Evolutionary conservation across 805 yeast species (phyloP).

Genomic region (Teunomyces atbi): DNA sequence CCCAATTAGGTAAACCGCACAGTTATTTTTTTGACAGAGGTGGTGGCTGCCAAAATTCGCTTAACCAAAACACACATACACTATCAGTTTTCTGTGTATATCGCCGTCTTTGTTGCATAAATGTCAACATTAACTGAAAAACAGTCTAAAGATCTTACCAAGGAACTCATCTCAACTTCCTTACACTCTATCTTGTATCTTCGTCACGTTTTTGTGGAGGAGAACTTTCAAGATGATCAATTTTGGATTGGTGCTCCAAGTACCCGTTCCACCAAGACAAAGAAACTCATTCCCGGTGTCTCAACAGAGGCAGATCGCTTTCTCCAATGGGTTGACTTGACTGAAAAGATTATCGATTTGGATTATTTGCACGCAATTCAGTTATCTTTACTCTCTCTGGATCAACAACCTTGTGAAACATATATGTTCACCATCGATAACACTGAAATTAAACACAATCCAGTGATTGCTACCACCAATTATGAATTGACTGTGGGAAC

Average conservation of each 20-base stretch:
- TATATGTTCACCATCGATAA: slow-evolving; percentile 52
- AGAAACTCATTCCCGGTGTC: slow-evolving; percentile 47
- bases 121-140: not conserved
- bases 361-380: slow-evolving; percentile 45
- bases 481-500: not conserved
- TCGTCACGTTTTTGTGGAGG: slow-evolving; percentile 4
- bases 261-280: slow-evolving; percentile 28
- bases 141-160: not conserved
- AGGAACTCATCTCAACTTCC: not conserved
- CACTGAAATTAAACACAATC: slow-evolving; percentile 7
- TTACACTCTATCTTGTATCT: slow-evolving; percentile 1
- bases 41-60: slow-evolving; percentile 3
- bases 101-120: not conserved
- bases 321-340: slow-evolving; percentile 52
- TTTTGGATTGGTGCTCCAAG: not conserved
- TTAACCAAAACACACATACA: not conserved
- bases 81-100: no score
- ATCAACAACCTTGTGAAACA: slow-evolving; percentile 46
- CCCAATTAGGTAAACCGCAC: not conserved
- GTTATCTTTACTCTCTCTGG: slow-evolving; percentile 21
- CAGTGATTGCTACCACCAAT: not conserved
- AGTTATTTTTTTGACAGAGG: not conserved
- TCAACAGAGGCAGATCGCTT: slow-evolving; percentile 48
- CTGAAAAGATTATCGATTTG: slow-evolving; percentile 42
- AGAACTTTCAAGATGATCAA: not conserved